Percentiles rank a stretch among this genome's conserved stretches.
Evolutionary conservation across 495 filamentous ascomycete genomes (phyloP).

Genomic region (Aspergillus steynii): DNA sequence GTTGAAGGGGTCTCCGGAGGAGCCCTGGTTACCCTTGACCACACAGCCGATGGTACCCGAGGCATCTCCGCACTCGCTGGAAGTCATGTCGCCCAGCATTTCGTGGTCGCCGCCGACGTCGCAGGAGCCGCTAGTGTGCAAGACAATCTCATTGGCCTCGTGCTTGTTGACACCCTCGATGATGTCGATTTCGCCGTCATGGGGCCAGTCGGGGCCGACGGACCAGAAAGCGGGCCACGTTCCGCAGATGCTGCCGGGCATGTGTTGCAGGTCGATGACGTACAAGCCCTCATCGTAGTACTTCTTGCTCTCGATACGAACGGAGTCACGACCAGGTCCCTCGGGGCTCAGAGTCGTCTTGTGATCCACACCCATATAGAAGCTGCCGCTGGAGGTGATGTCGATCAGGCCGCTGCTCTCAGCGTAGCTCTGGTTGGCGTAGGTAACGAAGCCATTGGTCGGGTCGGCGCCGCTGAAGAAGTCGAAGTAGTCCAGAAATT

Average conservation of each 20-base stretch:
- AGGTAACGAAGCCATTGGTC: constrained; percentile 70
- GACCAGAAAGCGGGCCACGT: constrained; percentile 80
- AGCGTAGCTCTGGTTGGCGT: constrained; percentile 57
- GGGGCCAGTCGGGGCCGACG: constrained; percentile 73
- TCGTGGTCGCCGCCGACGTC: constrained; percentile 49
- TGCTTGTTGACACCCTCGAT: constrained; percentile 81
- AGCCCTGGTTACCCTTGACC: constrained; percentile 51
- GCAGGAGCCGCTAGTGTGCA: constrained; percentile 75
- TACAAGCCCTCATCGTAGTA: constrained; percentile 69
- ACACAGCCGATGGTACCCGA: constrained; percentile 49
- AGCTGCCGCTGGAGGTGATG: constrained; percentile 45
- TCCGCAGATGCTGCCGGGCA: constrained; percentile 70
- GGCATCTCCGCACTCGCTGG: constrained; percentile 57
- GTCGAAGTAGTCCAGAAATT: constrained; percentile 53
- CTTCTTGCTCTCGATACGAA: constrained; percentile 69
- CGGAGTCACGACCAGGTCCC: constrained; percentile 61
- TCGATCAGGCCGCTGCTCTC: constrained; percentile 57
- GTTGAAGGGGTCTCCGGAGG: constrained; percentile 76
- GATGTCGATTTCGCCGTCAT: constrained; percentile 85
- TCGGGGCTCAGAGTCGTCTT: constrained; percentile 32
- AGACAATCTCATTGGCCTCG: constrained; percentile 63
- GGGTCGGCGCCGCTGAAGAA: constrained; percentile 58
- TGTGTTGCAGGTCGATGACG: constrained; percentile 73
- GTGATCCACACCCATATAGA: constrained; percentile 56
- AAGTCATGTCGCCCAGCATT: constrained; percentile 48